A percentile compares a stretch with the other conserved stretches of the same genome.
Evolutionary conservation across 768 basidiomycete species (phyloP).

Genomic region (Hortiboletus campestris): DNA sequence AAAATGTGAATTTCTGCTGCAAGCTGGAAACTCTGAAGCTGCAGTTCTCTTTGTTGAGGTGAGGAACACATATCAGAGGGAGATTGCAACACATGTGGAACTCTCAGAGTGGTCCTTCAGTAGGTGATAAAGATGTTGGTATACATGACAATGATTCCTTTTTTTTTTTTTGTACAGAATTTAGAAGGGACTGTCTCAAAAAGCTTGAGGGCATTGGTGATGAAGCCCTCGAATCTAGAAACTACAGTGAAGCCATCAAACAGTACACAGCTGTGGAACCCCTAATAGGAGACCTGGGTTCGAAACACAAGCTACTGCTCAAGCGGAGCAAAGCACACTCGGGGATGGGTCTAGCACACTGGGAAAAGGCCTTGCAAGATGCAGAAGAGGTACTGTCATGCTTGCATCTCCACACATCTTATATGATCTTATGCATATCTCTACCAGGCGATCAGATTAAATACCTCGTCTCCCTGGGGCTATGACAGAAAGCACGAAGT

Average conservation of each 20-base stretch:
- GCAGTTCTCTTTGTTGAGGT: slow-evolving; percentile 10
- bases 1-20: slow-evolving; percentile 10
- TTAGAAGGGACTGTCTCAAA: slow-evolving; percentile 3
- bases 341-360: not conserved
- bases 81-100: slow-evolving; percentile 12
- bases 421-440: not conserved
- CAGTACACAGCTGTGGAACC: slow-evolving; percentile 14
- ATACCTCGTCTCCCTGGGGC: slow-evolving; percentile 16
- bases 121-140: not conserved
- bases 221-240: not conserved
- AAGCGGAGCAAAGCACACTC: slow-evolving; percentile 16
- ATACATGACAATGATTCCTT: not conserved
- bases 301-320: slow-evolving; percentile 1
- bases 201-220: slow-evolving; percentile 12
- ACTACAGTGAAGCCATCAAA: slow-evolving; percentile 14
- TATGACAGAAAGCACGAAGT: slow-evolving; percentile 14
- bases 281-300: slow-evolving; percentile 1
- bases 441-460: slow-evolving; percentile 13
- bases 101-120: slow-evolving; percentile 15
- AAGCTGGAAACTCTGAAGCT: not conserved
- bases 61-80: slow-evolving; percentile 5
- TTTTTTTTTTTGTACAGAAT: not conserved
- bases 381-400: slow-evolving; percentile 11
- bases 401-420: not conserved
- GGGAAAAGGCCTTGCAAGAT: slow-evolving; percentile 7